Conservation (phyloP, 352 stramenopile species). For the Pythium brassicae region DNA sequence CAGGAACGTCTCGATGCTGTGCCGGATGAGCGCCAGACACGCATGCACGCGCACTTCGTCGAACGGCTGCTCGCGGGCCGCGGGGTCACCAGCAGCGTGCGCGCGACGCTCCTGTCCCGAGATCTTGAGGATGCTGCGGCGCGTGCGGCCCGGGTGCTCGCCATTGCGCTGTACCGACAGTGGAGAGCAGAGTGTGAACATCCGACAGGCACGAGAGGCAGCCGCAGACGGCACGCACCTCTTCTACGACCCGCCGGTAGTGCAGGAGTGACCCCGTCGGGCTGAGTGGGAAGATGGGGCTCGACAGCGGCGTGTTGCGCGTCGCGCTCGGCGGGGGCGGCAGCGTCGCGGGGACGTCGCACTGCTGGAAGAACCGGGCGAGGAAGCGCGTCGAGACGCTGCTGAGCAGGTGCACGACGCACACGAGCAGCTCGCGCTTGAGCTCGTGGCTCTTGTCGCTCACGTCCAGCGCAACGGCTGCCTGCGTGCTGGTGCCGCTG, state of each 20-base stretch:
- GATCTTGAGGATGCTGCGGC: constrained; percentile 9
- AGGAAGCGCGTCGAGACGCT: constrained; percentile 45
- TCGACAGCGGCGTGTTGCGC: neutral
- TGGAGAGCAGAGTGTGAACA: neutral
- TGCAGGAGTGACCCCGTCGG: constrained; percentile 40
- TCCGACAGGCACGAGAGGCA: neutral
- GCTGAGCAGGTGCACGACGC: constrained; percentile 53
- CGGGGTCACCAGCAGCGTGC: neutral
- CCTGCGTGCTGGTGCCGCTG: neutral
- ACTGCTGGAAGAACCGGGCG: constrained; percentile 36
- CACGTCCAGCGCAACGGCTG: neutral
- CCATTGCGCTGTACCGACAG: constrained; percentile 7
- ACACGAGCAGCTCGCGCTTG: constrained; percentile 61
- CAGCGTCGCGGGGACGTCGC: neutral
- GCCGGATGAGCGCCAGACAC: constrained; percentile 42
- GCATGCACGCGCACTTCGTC: constrained; percentile 57
- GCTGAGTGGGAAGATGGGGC: constrained; percentile 16
- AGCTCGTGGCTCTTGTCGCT: constrained; percentile 23
- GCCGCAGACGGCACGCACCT: constrained; percentile 17
- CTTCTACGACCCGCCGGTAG: constrained; percentile 39
- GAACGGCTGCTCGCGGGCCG: constrained; percentile 10
- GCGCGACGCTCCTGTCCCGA: neutral
- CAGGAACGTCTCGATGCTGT: constrained; percentile 62
- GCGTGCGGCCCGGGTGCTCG: neutral
- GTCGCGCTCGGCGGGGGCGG: no score